phyloP scores from a whole-genome alignment of 1,284 basidiomycete species.

The Afroboletus lepidellus region DNA sequence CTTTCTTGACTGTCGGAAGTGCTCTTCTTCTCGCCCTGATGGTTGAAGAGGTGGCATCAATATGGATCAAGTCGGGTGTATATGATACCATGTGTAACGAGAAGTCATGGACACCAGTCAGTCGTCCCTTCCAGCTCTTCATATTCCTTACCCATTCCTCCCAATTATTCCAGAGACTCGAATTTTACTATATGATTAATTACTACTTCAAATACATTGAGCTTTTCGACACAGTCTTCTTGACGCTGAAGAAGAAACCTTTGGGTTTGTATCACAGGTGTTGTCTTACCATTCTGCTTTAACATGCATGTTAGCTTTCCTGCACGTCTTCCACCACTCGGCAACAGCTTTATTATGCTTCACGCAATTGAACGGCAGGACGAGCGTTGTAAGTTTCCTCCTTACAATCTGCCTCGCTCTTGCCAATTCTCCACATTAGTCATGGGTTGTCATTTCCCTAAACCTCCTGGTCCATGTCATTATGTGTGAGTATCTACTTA shows the following conservation, averaged over 20 bases:
- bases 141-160: conserved; percentile 9
- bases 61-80: conserved; percentile 66
- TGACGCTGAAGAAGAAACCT: conserved; percentile 98
- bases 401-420: neutral
- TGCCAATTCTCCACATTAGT: conserved; percentile 47
- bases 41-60: conserved; percentile 86
- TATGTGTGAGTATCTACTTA: conserved; percentile 75
- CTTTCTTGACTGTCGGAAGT: conserved; percentile 83
- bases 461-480: conserved; percentile 96
- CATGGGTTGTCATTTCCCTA: conserved; percentile 93
- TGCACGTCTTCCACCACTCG: conserved; percentile 99
- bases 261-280: conserved; percentile 57
- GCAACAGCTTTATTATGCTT: conserved; percentile 97
- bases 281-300: neutral
- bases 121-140: conserved; percentile 28
- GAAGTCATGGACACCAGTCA: conserved; percentile 81
- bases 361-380: conserved; percentile 90
- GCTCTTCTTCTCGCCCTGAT: conserved; percentile 81
- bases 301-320: conserved; percentile 62
- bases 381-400: conserved; percentile 69
- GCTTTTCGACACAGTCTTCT: conserved; percentile 93
- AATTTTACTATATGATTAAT: conserved; percentile 97
- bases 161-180: conserved; percentile 56
- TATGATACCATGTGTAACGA: conserved; percentile 81
- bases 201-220: conserved; percentile 97